Percentiles rank a stretch among this genome's conserved stretches.
Evolutionary conservation across 768 basidiomycete genomes (phyloP).

Genomic region (Hericium coralloides): DNA sequence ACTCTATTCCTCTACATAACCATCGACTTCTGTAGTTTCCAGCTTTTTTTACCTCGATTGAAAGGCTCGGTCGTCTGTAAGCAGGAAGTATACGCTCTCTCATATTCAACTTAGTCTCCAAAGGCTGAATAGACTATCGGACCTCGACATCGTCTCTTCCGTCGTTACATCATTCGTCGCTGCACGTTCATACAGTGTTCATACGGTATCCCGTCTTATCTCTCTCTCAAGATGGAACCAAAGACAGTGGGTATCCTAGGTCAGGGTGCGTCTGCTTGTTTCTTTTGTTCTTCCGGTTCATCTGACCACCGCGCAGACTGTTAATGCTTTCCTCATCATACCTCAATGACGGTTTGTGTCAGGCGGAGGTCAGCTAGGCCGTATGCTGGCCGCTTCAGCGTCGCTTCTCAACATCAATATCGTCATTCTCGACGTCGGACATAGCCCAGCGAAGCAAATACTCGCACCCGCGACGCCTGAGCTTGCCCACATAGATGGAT

Average conservation of each 20-base stretch:
- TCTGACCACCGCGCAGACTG: neutral
- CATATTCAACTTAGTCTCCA: too few relatives aligned
- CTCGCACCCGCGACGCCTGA: conserved; percentile 41
- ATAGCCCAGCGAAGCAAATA: conserved; percentile 86
- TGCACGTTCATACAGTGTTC: too few relatives aligned
- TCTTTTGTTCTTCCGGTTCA: neutral
- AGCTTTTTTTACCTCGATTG: too few relatives aligned
- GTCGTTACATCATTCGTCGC: too few relatives aligned
- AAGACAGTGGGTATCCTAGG: conserved; percentile 28
- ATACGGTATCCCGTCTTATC: too few relatives aligned
- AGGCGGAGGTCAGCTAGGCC: conserved; percentile 97
- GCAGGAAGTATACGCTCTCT: too few relatives aligned
- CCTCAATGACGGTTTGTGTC: neutral
- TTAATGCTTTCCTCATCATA: neutral
- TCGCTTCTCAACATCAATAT: conserved; percentile 79
- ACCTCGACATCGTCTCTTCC: too few relatives aligned
- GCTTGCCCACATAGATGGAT: conserved; percentile 72
- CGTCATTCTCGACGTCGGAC: conserved; percentile 76
- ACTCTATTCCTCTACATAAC: too few relatives aligned
- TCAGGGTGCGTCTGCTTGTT: conserved; percentile 22
- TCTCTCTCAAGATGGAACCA: neutral
- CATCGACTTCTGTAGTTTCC: too few relatives aligned
- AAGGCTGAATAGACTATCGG: too few relatives aligned
- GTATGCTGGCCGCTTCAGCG: conserved; percentile 91
- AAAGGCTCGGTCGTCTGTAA: too few relatives aligned